Conservation (phyloP, 1,139 yeast genomes). For the Sugiyamaella sp. region DNA sequence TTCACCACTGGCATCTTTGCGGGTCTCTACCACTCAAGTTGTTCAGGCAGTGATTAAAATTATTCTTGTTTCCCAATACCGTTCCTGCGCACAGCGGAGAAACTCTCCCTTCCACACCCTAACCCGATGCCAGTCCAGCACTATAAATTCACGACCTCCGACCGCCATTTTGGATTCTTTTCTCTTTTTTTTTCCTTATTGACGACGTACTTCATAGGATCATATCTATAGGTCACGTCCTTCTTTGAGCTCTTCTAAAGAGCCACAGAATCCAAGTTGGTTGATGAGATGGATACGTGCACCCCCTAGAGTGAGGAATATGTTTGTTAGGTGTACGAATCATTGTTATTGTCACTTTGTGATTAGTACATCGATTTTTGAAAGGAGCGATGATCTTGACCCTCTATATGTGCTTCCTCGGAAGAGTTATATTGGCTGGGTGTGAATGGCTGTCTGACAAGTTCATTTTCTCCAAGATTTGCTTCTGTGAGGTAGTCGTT, state of each 20-base stretch:
- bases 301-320: constrained; percentile 86
- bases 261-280: constrained; percentile 99
- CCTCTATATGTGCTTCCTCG: constrained; percentile 86
- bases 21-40: too few species aligned
- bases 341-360: constrained; percentile 67
- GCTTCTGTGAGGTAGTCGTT: constrained; percentile 10
- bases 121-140: background rate
- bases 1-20: too few species aligned
- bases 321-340: constrained; percentile 25
- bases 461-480: constrained; percentile 44
- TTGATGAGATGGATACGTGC: constrained; percentile 98
- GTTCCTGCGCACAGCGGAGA: too few species aligned
- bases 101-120: too few species aligned
- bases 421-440: constrained; percentile 94
- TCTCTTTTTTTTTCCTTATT: constrained; percentile 33
- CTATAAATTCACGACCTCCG: background rate
- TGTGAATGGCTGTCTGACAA: constrained; percentile 99
- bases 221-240: constrained; percentile 96
- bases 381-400: constrained; percentile 99
- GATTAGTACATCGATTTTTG: constrained; percentile 28
- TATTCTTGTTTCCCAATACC: too few species aligned
- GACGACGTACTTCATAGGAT: constrained; percentile 97
- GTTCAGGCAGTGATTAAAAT: too few species aligned
- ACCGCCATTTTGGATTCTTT: constrained; percentile 18
- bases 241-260: constrained; percentile 98